phyloP scores from a whole-genome alignment of 805 yeast species.

The Candida ipomoeae region DNA sequence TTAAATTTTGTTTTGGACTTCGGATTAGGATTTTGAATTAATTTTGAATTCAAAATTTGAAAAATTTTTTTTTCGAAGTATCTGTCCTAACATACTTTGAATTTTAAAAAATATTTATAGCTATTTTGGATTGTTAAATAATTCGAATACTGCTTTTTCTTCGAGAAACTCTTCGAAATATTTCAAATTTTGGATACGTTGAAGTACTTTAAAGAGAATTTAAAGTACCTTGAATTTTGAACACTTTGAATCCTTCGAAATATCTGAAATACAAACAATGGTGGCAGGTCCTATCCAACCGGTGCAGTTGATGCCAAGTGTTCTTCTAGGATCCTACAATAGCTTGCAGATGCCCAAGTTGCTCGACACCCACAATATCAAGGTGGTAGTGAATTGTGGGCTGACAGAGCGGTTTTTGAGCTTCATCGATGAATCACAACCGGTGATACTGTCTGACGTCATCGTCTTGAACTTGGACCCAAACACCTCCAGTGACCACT shows the following conservation, averaged over 20 bases:
- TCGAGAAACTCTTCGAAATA: no score
- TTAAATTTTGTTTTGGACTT: no score
- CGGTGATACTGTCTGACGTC: conserved; percentile 33
- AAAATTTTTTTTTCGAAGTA: no score
- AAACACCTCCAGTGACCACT: conserved; percentile 17
- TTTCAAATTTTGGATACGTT: no score
- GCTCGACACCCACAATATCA: conserved; percentile 24
- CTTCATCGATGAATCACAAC: conserved; percentile 18
- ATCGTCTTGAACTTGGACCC: conserved; percentile 38
- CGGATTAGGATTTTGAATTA: no score
- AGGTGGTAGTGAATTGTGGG: conserved; percentile 38
- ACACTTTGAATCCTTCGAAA: neutral
- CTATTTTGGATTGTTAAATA: no score
- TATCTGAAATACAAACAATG: conserved; percentile 1
- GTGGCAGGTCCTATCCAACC: conserved; percentile 3
- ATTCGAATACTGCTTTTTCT: no score
- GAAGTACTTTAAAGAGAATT: no score
- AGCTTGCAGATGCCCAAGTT: conserved; percentile 11
- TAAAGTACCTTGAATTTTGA: neutral
- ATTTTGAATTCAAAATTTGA: no score
- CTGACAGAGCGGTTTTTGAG: conserved; percentile 28
- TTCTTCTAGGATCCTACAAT: conserved; percentile 11
- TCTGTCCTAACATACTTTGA: no score
- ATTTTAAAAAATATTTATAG: no score
- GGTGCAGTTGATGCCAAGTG: conserved; percentile 15